Conservation (phyloP, 139 green algal species). For the Edaphochlamys debaryana region DNA sequence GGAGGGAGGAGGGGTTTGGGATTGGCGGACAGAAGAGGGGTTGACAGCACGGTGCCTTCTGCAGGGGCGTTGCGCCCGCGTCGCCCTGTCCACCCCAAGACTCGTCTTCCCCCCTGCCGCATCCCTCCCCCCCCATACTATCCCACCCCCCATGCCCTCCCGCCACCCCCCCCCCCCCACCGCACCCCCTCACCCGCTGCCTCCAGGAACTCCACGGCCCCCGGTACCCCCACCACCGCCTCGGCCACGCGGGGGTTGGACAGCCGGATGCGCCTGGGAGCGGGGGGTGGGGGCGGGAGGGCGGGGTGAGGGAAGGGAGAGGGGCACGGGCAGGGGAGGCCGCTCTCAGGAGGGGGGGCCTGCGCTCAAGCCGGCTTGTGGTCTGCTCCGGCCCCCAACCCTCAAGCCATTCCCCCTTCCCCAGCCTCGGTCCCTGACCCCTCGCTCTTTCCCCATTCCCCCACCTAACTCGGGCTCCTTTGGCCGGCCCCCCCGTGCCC, state of each 20-base stretch:
- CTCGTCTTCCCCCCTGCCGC: background rate
- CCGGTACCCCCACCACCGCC: slow-evolving; percentile 27
- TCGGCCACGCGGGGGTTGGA: slow-evolving; percentile 35
- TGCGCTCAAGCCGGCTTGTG: too few species aligned
- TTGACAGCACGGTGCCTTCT: too few species aligned
- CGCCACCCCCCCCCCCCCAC: background rate
- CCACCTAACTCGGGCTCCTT: too few species aligned
- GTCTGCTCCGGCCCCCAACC: too few species aligned
- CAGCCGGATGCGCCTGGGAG: slow-evolving; percentile 38
- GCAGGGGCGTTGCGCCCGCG: too few species aligned
- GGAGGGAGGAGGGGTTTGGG: too few species aligned
- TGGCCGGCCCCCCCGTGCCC: background rate
- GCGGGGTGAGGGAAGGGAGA: background rate
- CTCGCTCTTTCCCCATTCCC: too few species aligned
- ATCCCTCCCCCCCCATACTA: background rate
- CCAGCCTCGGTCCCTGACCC: background rate
- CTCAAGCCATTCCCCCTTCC: background rate
- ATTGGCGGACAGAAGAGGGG: too few species aligned
- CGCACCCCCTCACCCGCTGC: slow-evolving; percentile 1
- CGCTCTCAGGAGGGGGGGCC: too few species aligned
- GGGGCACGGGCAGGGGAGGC: too few species aligned
- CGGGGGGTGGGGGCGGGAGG: background rate
- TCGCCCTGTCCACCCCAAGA: too few species aligned
- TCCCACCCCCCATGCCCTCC: background rate
- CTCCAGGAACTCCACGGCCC: slow-evolving; percentile 46